phyloP scores from a whole-genome alignment of 1,139 yeast genomes.

The Geotrichum restrictum region DNA sequence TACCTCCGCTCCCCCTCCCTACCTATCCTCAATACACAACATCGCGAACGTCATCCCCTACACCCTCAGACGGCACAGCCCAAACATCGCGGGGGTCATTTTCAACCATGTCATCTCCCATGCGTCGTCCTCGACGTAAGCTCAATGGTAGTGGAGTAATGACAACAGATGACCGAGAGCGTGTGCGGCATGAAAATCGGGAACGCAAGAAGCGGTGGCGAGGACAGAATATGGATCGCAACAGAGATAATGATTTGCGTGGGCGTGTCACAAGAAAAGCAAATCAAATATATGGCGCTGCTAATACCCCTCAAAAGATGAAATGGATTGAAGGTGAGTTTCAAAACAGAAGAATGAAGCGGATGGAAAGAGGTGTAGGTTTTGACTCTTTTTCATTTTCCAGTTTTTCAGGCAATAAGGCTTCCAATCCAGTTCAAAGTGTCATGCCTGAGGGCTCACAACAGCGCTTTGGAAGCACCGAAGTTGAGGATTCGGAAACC shows the following conservation, averaged over 20 bases:
- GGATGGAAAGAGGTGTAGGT: conserved; percentile 41
- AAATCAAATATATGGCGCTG: conserved; percentile 57
- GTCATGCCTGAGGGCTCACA: conserved; percentile 21
- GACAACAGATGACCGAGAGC: conserved; percentile 49
- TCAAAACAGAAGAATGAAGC: conserved; percentile 56
- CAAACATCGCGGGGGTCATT: conserved; percentile 4
- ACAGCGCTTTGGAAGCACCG: conserved; percentile 18
- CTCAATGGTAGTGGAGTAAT: conserved; percentile 18
- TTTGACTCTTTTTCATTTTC: conserved; percentile 13
- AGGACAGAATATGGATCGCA: conserved; percentile 72
- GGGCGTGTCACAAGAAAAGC: conserved; percentile 76
- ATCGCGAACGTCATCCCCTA: not conserved
- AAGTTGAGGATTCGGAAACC: not conserved
- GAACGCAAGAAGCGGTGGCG: conserved; percentile 92
- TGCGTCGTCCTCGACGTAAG: conserved; percentile 17
- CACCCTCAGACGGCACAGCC: conserved; percentile 2
- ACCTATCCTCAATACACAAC: conserved; percentile 7
- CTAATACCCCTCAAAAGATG: conserved; percentile 52
- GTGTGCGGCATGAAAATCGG: conserved; percentile 65
- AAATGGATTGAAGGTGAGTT: conserved; percentile 79
- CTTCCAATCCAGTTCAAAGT: conserved; percentile 18
- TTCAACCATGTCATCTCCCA: conserved; percentile 4
- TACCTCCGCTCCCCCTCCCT: conserved; percentile 16
- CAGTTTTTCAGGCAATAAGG: not conserved
- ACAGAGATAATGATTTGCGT: conserved; percentile 81